phyloP scores from a whole-genome alignment of 768 basidiomycete species.

The Neoboletus brunneissimus region DNA sequence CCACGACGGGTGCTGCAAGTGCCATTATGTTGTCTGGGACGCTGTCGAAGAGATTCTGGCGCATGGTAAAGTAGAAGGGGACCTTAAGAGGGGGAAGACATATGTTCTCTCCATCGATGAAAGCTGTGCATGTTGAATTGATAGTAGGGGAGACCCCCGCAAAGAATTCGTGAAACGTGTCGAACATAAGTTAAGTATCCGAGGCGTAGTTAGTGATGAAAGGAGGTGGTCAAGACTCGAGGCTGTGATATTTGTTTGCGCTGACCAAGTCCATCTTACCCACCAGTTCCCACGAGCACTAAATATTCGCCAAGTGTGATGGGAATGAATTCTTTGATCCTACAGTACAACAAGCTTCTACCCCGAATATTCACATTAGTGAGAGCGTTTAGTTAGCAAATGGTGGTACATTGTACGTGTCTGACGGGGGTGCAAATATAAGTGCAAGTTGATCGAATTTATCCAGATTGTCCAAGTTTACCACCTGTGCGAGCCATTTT shows the following conservation, averaged over 20 bases:
- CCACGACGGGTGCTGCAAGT: slow-evolving; percentile 69
- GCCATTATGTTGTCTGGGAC: slow-evolving; percentile 72
- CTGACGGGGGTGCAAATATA: slow-evolving; percentile 28
- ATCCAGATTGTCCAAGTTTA: slow-evolving; percentile 33
- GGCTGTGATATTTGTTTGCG: not conserved
- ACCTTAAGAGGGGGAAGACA: slow-evolving; percentile 35
- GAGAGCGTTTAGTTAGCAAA: slow-evolving; percentile 28
- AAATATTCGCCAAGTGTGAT: not conserved
- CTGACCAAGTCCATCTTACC: not conserved
- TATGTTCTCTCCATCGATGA: slow-evolving; percentile 35
- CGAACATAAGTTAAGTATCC: slow-evolving; percentile 15
- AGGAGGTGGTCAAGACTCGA: no score
- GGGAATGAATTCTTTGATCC: slow-evolving; percentile 22
- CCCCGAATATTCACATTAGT: slow-evolving; percentile 32
- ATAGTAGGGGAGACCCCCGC: slow-evolving; percentile 17
- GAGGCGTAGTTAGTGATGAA: not conserved
- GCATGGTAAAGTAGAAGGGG: slow-evolving; percentile 57
- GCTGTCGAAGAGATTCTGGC: slow-evolving; percentile 46
- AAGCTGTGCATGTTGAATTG: slow-evolving; percentile 37
- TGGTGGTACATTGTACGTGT: slow-evolving; percentile 32
- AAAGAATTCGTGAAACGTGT: slow-evolving; percentile 8
- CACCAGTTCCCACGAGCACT: slow-evolving; percentile 13
- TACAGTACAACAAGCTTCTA: slow-evolving; percentile 37
- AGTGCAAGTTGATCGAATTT: slow-evolving; percentile 24
- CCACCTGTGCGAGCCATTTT: slow-evolving; percentile 18